These are phyloP conservation scores for Phialemonium atrogriseum DNA, from an alignment of 2,329 filamentous ascomycete genomes.

Conservation along the genomic window DNA sequence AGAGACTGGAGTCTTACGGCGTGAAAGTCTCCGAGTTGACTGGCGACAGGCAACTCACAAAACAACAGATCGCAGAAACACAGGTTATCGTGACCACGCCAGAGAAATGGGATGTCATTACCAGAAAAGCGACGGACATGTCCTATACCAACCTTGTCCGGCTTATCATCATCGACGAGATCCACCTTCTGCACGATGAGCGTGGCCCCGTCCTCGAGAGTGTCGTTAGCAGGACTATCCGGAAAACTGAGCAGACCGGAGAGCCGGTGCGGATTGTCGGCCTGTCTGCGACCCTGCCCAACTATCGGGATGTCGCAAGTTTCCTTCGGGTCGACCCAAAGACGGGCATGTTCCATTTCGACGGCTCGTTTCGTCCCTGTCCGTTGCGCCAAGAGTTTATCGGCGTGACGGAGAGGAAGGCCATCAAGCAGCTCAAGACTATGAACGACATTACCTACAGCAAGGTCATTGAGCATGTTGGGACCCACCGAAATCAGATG, in stretches of 20 bases:
- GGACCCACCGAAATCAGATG: constrained; percentile 91
- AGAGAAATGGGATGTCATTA: constrained; percentile 99
- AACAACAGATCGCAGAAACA: constrained; percentile 95
- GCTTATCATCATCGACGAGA: constrained; percentile 94
- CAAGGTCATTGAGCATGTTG: constrained; percentile 94
- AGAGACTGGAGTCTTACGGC: constrained; percentile 80
- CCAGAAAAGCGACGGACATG: constrained; percentile 90
- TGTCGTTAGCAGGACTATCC: constrained; percentile 89
- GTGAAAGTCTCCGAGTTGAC: constrained; percentile 93
- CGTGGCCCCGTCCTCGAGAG: constrained; percentile 94
- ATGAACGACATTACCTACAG: constrained; percentile 99
- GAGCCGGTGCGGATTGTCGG: constrained; percentile 88
- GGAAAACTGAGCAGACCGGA: constrained; percentile 87
- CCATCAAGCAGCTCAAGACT: constrained; percentile 96
- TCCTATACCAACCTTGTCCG: constrained; percentile 97
- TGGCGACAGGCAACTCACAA: constrained; percentile 94
- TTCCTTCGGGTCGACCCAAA: constrained; percentile 83
- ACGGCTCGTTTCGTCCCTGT: constrained; percentile 87
- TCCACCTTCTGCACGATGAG: constrained; percentile 94
- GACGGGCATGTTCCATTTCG: constrained; percentile 92
- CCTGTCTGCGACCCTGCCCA: constrained; percentile 89
- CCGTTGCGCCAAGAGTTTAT: constrained; percentile 95
- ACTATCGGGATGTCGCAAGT: constrained; percentile 91
- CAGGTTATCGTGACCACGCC: constrained; percentile 98
- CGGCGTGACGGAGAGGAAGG: constrained; percentile 93